Base-by-base conservation (phyloP, 1,284 basidiomycete species). In the Leccinum subrobustum region DNA sequence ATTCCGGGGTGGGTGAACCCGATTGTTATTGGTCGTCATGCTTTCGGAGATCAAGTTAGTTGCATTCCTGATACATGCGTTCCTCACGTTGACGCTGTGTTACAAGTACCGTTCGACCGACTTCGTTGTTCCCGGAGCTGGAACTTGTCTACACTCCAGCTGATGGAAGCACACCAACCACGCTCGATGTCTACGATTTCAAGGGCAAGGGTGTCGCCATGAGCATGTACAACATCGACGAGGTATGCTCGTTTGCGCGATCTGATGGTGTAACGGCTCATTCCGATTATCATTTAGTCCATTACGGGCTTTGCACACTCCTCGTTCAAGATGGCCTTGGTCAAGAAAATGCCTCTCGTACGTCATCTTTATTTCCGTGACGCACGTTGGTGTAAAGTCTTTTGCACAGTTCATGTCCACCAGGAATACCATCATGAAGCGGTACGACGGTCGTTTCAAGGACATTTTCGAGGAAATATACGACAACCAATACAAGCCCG, bases 1-100 rank as follows among this genome's bases (percentile, higher is more conserved):
- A 85, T 99, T 47, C 95, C 95, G 20, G 96, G 97, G 57, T 99
- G 96, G 96, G 85, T 86, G 63, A 96, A 98, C 74, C 96, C 97
- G 50, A 99, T 99, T 73, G 82, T 95, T 65, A 98, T 99, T 66
- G 96, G 96, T 52, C 89, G 96, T 71, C 96, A 99, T 77, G 96
- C 96, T 4, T 97, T 73, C 70, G 96, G 96, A 70, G 96, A 98
- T 78, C 96, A 96, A 79, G 88, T 88, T 54, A 44, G 80, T 70
- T 12, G 57, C 52, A 57, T 61, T 59, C 57, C 60, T 68, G 60
- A 59, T 44, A 18, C 23, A 23, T 23, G 23, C 23, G 23, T 23
- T 1, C 23, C 23, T 23, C 23, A 23, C 3, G 23, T 3, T 23
- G 23, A 23, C 23, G 23, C 23, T 23, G 23, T 23, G 23, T 23